A percentile compares a stretch with the other conserved stretches of the same genome.
These are phyloP conservation scores for Hygrocybe punicea DNA, from an alignment of 768 basidiomycete genomes.

Conservation along the genomic window DNA sequence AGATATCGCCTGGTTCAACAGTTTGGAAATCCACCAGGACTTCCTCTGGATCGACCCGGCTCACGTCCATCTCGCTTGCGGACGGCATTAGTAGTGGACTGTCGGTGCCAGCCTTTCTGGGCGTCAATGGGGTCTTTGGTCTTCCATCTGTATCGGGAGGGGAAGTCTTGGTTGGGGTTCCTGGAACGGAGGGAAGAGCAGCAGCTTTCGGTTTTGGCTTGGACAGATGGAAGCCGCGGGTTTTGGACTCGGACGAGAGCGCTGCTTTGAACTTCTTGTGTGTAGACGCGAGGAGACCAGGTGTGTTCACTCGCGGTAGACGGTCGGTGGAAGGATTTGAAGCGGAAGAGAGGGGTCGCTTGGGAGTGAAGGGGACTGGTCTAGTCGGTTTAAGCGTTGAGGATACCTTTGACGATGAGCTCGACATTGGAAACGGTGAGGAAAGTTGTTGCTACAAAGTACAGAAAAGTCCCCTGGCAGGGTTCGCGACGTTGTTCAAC, in stretches of 20 bases:
- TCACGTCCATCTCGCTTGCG: slow-evolving; percentile 72
- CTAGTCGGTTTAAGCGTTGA: slow-evolving; percentile 39
- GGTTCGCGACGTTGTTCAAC: neutral
- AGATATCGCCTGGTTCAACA: slow-evolving; percentile 66
- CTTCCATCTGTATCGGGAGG: slow-evolving; percentile 32
- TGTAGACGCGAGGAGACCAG: slow-evolving; percentile 39
- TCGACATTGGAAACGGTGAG: neutral
- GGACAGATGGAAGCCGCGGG: slow-evolving; percentile 10
- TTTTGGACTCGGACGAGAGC: slow-evolving; percentile 42
- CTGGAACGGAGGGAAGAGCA: slow-evolving; percentile 45
- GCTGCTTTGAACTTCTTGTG: slow-evolving; percentile 64
- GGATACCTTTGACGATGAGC: slow-evolving; percentile 23
- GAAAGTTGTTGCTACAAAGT: neutral
- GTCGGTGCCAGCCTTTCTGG: slow-evolving; percentile 42
- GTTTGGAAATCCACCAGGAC: slow-evolving; percentile 72
- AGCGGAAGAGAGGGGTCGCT: slow-evolving; percentile 40
- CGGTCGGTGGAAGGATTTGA: slow-evolving; percentile 34
- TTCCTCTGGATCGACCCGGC: slow-evolving; percentile 68
- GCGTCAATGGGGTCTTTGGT: slow-evolving; percentile 55
- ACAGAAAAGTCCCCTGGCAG: neutral
- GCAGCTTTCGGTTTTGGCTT: slow-evolving; percentile 4
- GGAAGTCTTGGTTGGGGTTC: slow-evolving; percentile 51
- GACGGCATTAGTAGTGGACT: slow-evolving; percentile 48
- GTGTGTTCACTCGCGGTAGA: slow-evolving; percentile 36
- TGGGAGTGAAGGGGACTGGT: slow-evolving; percentile 53